phyloP scores from a whole-genome alignment of 331 rosid genomes.

The Quercus tomentella region DNA sequence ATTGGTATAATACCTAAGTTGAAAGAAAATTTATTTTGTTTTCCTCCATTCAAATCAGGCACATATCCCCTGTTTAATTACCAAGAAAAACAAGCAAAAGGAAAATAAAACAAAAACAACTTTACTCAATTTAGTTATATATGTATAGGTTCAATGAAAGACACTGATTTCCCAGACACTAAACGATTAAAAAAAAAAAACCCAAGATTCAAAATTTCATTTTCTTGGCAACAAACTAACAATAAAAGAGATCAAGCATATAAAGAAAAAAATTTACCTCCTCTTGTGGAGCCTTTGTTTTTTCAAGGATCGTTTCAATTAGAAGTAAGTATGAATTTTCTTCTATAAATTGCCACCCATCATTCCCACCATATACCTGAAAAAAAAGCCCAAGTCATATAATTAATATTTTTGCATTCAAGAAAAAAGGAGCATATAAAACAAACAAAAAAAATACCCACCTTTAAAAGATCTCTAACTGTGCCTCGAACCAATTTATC shows the following conservation, averaged over 20 bases:
- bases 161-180: background rate
- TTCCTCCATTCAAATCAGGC: background rate
- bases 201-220: background rate
- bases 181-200: background rate
- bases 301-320: constrained; percentile 20
- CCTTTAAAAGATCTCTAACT: constrained; percentile 25
- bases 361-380: constrained; percentile 28
- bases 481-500: constrained; percentile 6
- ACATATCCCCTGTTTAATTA: background rate
- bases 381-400: constrained; percentile 1
- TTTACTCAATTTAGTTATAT: background rate
- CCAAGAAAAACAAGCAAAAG: background rate
- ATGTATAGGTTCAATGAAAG: background rate
- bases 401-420: background rate
- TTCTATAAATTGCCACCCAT: constrained; percentile 35
- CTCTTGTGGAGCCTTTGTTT: background rate
- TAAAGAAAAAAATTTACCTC: constrained; percentile 4
- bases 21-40: background rate
- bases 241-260: background rate
- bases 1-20: background rate
- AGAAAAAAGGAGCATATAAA: background rate
- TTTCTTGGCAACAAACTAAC: background rate
- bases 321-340: constrained; percentile 24
- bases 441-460: constrained; percentile 1
- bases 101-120: background rate